A percentile compares a stretch with the other conserved stretches of the same genome.
These are phyloP conservation scores for Tetraselmis striata DNA, from an alignment of 139 green algal species.

Conservation along the genomic window DNA sequence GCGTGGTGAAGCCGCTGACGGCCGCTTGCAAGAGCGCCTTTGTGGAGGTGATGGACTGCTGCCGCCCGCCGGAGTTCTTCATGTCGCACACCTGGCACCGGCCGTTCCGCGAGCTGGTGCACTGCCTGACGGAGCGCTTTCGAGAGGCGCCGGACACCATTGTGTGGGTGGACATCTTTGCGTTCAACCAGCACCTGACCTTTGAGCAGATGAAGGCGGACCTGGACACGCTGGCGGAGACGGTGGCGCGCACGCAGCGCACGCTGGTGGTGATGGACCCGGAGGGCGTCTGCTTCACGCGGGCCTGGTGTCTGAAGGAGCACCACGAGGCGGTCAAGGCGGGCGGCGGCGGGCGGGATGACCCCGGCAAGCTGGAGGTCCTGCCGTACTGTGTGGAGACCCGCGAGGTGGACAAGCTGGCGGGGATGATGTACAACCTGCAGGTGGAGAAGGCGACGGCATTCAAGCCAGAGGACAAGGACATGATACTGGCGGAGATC, in stretches of 20 bases:
- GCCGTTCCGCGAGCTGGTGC: background rate
- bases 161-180: background rate
- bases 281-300: background rate
- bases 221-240: background rate
- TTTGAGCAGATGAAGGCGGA: background rate
- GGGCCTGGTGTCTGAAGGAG: background rate
- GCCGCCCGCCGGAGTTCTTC: background rate
- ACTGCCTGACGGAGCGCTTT: background rate
- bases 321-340: background rate
- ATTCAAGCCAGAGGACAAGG: background rate
- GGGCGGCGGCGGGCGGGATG: too few species aligned
- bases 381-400: background rate
- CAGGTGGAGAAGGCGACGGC: background rate
- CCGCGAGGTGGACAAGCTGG: background rate
- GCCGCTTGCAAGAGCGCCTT: background rate
- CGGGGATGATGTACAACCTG: background rate
- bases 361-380: background rate
- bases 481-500: background rate
- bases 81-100: background rate
- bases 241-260: background rate
- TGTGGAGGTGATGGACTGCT: background rate
- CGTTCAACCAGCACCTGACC: background rate
- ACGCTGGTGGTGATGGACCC: background rate
- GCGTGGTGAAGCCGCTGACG: background rate
- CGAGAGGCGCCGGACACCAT: background rate